Conservation (phyloP, 2,329 filamentous ascomycete genomes). For the Aspergillus piperis region DNA sequence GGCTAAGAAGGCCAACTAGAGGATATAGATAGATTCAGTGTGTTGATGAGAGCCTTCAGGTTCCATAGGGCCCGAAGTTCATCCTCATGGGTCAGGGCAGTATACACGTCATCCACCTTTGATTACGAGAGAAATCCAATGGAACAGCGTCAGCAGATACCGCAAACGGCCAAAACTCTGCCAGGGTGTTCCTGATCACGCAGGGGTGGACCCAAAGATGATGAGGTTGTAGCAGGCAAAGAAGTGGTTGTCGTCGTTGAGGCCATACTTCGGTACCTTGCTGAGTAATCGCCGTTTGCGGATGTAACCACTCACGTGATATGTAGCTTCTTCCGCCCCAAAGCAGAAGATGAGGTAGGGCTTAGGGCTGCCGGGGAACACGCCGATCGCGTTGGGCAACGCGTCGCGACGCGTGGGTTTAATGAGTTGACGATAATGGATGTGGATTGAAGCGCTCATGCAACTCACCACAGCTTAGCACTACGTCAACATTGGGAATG, state of each 20-base stretch:
- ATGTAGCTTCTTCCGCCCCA: no score
- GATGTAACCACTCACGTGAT: background rate
- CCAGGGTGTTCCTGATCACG: background rate
- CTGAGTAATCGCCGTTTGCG: constrained; percentile 4
- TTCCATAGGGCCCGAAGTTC: background rate
- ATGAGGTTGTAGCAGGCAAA: background rate
- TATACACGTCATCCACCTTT: constrained; percentile 9
- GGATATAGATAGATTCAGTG: background rate
- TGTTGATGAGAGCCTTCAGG: background rate
- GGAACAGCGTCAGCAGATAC: background rate
- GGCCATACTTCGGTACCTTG: constrained; percentile 7
- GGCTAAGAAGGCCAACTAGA: background rate
- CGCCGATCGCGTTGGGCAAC: constrained; percentile 26
- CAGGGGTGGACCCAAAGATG: constrained; percentile 4
- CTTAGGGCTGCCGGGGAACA: constrained; percentile 22
- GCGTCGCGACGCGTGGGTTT: constrained; percentile 24
- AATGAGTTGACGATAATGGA: constrained; percentile 9
- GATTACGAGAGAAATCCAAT: background rate
- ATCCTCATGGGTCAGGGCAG: background rate
- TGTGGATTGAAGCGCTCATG: constrained; percentile 9
- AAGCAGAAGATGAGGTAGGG: constrained; percentile 14
- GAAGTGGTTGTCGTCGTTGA: background rate
- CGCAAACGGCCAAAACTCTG: constrained; percentile 2
- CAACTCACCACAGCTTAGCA: background rate
- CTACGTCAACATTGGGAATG: constrained; percentile 27